Evolutionary conservation across 305 asterid genomes (phyloP).

Genomic region (Solanum chacoense): DNA sequence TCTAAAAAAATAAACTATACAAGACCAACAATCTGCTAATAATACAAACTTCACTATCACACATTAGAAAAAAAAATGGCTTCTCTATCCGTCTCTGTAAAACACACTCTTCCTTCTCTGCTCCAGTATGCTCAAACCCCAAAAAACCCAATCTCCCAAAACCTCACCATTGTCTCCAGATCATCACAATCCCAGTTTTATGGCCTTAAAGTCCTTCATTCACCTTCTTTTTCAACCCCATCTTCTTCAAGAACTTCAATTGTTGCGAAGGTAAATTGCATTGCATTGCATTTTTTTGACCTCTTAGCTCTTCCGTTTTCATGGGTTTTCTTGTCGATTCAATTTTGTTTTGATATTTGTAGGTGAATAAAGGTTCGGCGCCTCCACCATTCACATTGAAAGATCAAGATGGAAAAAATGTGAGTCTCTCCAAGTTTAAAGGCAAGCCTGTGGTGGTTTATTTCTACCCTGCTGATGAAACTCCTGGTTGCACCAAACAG

Average conservation of each 20-base stretch:
- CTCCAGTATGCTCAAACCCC: slow-evolving; percentile 32
- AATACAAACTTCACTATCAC: neutral
- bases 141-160: slow-evolving; percentile 29
- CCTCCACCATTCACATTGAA: slow-evolving; percentile 71
- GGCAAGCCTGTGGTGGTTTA: slow-evolving; percentile 83
- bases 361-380: slow-evolving; percentile 69
- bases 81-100: slow-evolving; percentile 38
- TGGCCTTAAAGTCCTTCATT: slow-evolving; percentile 42
- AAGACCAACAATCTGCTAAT: neutral
- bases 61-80: slow-evolving; percentile 33
- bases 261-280: slow-evolving; percentile 68
- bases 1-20: neutral
- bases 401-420: slow-evolving; percentile 78
- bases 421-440: slow-evolving; percentile 67
- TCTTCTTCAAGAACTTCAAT: slow-evolving; percentile 27
- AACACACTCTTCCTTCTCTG: slow-evolving; percentile 35
- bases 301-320: neutral
- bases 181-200: slow-evolving; percentile 59
- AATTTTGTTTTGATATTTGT: slow-evolving; percentile 1
- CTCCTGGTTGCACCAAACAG: slow-evolving; percentile 97
- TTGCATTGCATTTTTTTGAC: neutral
- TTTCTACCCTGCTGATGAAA: slow-evolving; percentile 94
- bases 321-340: neutral
- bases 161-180: slow-evolving; percentile 22
- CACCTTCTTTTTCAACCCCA: slow-evolving; percentile 26